Evolutionary conservation across 2,329 filamentous ascomycete species (phyloP).

Genomic region (Cladosporium sp.): DNA sequence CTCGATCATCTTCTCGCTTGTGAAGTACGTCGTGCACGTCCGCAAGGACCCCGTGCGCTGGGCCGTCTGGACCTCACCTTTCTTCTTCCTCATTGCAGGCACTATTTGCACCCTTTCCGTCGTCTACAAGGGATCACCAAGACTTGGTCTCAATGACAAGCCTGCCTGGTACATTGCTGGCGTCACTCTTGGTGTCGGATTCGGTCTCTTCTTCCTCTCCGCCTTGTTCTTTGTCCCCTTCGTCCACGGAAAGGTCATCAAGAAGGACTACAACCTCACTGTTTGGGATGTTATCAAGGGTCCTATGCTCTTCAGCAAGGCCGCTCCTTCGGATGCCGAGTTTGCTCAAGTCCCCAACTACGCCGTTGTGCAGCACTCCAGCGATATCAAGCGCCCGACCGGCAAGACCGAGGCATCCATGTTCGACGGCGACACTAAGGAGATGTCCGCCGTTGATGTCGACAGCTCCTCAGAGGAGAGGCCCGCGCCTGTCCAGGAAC

Average conservation of each 20-base stretch:
- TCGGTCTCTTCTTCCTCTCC: slow-evolving; percentile 45
- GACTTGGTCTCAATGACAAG: slow-evolving; percentile 49
- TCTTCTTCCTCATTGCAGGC: slow-evolving; percentile 53
- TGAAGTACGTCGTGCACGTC: slow-evolving; percentile 55
- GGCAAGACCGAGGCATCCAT: slow-evolving; percentile 37
- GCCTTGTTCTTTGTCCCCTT: slow-evolving; percentile 44
- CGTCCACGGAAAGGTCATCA: slow-evolving; percentile 36
- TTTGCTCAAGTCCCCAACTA: slow-evolving; percentile 70
- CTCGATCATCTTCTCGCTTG: slow-evolving; percentile 52
- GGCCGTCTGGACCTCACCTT: slow-evolving; percentile 52
- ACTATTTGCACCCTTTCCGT: slow-evolving; percentile 61
- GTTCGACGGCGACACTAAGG: slow-evolving; percentile 17
- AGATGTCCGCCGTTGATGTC: slow-evolving; percentile 17
- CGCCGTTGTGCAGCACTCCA: slow-evolving; percentile 70
- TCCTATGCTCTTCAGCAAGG: slow-evolving; percentile 53
- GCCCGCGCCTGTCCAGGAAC: slow-evolving; percentile 26
- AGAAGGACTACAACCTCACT: slow-evolving; percentile 36
- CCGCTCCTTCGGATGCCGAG: slow-evolving; percentile 56
- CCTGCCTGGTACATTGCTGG: slow-evolving; percentile 51
- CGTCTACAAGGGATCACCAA: slow-evolving; percentile 52
- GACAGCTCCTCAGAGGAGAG: slow-evolving; percentile 10
- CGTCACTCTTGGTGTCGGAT: slow-evolving; percentile 49
- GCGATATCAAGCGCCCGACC: slow-evolving; percentile 35
- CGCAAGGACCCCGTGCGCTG: slow-evolving; percentile 53
- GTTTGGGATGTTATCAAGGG: slow-evolving; percentile 39